Percentiles rank a stretch among this genome's conserved stretches.
Conservation (phyloP, 345 rosid species). For the Brassica carinata region DNA sequence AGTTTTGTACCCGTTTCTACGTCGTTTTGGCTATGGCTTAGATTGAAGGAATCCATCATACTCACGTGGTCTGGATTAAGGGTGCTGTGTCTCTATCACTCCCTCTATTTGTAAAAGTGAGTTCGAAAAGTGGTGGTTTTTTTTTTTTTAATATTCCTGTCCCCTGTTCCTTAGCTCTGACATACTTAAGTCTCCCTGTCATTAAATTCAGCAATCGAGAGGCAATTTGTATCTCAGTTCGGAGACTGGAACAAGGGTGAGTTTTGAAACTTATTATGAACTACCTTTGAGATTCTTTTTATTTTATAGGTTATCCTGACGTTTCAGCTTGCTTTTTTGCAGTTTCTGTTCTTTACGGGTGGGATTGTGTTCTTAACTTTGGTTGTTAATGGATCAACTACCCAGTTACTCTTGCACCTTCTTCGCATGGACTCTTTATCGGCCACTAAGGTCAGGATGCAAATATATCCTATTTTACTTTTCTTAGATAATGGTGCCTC, state of each 20-base stretch:
- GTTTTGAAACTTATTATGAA: constrained; percentile 34
- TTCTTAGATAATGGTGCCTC: neutral
- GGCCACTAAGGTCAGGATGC: constrained; percentile 61
- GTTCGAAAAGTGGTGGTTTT: constrained; percentile 38
- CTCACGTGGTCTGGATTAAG: constrained; percentile 87
- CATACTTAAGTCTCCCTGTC: too few species aligned
- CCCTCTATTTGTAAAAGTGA: constrained; percentile 84
- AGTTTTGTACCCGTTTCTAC: constrained; percentile 68
- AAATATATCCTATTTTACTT: neutral
- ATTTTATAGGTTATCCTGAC: neutral
- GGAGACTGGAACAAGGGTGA: constrained; percentile 79
- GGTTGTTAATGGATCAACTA: constrained; percentile 84
- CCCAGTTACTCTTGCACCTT: constrained; percentile 76
- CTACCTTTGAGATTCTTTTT: neutral
- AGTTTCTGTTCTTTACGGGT: constrained; percentile 93
- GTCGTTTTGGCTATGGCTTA: constrained; percentile 81
- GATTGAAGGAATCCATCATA: constrained; percentile 86
- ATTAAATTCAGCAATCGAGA: constrained; percentile 58
- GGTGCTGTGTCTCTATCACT: constrained; percentile 96
- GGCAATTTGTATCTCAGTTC: constrained; percentile 51
- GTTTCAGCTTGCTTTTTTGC: constrained; percentile 30
- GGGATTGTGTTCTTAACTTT: constrained; percentile 95
- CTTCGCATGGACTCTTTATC: constrained; percentile 72
- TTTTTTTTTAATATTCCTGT: neutral
- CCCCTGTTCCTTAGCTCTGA: too few species aligned